Evolutionary conservation across 1,284 basidiomycete genomes (phyloP), one percentile per base, ranked within the genome.

Genomic region (Microbotryomycetes sp.): DNA sequence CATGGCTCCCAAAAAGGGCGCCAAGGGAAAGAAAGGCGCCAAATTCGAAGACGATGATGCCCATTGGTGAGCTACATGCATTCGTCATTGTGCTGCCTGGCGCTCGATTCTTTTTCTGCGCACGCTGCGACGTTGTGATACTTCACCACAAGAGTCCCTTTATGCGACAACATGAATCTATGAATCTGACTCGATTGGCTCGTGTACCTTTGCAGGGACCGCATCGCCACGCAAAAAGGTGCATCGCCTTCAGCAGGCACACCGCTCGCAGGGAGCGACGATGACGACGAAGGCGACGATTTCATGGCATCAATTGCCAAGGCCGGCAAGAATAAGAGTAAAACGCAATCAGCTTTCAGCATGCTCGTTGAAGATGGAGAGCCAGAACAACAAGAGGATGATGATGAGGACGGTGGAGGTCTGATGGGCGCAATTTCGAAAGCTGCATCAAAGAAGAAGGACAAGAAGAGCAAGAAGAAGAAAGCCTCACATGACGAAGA

Each of bases 371-470:
- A 62, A 47, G 55, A 59, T 36, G 59, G 56, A 47, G 48, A 56
- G 52, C 52, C 60, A 14, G 49, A 56, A 4, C 60, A 58, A 48
- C 61, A 54, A 31, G 79, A 77, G 19, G 82, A 81, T 22, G 78
- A 76, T n/a, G 80, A 84, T 58, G 85, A 85, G 31, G 84, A 86
- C 36, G 75, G 86, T 83, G 90, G 88, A 50, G 88, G 88, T 28
- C 78, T 92, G 47, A 91, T 92, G 89, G 89, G 83, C 36, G 77
- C 79, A 26, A 77, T 88, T 68, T 84, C 84, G 72, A 82, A 67
- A 31, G 66, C 83, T 22, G 76, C 77, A 15, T 85, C 84, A 74
- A 84, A 85, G 76, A 81, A 84, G 59, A 87, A 88, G 75, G 85
- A 86, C 75, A 84, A 84, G 74, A 66, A 66, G 74, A 68, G 55